A percentile compares a stretch with the other conserved stretches of the same genome.
Conservation (phyloP, 2,329 filamentous ascomycete species). For the Microdochium trichocladiopsis region DNA sequence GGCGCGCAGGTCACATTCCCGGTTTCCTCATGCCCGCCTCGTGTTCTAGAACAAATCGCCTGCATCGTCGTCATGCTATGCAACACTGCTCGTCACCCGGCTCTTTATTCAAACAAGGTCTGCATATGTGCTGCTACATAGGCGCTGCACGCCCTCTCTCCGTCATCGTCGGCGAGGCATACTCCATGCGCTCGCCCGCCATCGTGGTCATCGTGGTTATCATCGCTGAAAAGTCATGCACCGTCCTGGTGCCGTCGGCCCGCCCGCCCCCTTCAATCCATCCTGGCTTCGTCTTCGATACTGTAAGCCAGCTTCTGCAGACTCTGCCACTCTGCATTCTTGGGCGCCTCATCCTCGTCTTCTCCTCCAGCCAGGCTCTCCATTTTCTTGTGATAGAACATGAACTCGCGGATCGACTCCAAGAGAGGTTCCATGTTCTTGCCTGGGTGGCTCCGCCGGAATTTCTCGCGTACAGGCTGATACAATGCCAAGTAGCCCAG, state of each 20-base stretch:
- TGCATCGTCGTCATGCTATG: neutral
- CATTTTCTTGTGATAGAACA: conserved; percentile 41
- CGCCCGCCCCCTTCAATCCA: neutral
- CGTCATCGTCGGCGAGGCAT: neutral
- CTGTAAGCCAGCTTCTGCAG: neutral
- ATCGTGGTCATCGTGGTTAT: neutral
- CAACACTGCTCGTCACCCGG: no score
- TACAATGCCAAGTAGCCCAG: conserved; percentile 72
- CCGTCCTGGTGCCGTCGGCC: neutral
- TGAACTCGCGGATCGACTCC: conserved; percentile 48
- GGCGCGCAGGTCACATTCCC: neutral
- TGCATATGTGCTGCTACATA: neutral
- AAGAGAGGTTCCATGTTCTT: conserved; percentile 38
- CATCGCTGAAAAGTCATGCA: neutral
- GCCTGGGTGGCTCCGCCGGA: conserved; percentile 32
- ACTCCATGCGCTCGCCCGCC: neutral
- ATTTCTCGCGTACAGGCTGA: conserved; percentile 31
- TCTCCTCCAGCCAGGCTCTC: conserved; percentile 16
- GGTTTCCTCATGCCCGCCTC: neutral
- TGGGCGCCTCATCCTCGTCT: neutral
- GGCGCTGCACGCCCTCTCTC: neutral
- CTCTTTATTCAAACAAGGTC: neutral
- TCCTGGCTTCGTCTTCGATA: neutral
- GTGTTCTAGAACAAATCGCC: neutral
- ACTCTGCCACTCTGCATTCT: neutral